Evolutionary conservation across 495 filamentous ascomycete genomes (phyloP), one percentile per base, ranked within the genome.

Genomic region (Opeltia flavorubescens): DNA sequence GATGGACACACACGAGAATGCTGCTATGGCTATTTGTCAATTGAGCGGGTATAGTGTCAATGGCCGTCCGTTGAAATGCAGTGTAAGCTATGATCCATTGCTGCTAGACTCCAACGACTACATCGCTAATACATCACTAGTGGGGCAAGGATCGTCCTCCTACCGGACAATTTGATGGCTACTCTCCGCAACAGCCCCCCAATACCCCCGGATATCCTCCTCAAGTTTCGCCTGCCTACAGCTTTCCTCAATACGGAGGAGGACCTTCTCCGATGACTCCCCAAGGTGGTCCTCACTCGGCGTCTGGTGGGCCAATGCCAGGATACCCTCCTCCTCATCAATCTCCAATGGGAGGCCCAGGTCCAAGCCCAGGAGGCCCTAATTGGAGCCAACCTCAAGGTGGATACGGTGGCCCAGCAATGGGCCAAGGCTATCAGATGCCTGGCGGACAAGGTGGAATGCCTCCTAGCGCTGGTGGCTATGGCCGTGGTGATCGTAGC

Each of bases 111-210:
- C 23, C 15, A 13, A 17, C 7, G 11, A n/a, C 17, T 24, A 35
- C 39, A 43, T 29, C 46, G 46, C 61, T 67, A 53, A 69, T 51
- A 18, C 4, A 44, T 44, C 30, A 30, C 43, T 58, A 96, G 89
- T 98, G 91, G 91, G 91, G 91, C 64, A 98, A 98, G 68, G 91
- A 98, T 66, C 91, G 93, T 62, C 87, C 87, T 29, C 89, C 93
- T 15, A 86, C 80, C 52, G 81, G 81, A 45, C 77, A 89, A 57
- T 79, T 83, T 54, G 81, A 87, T 51, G 85, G 80, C 49, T 89
- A 86, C 62, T 86, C 87, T 51, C 78, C 84, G 50, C 86, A 84
- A 55, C 75, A 76, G 55, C 68, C 70, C 7, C 83, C n/a, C n/a
- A n/a, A 83, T 48, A 83, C 81, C 55, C 84, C 66, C 59, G 55